Evolutionary conservation across 2,329 filamentous ascomycete genomes (phyloP), one percentile per base, ranked within the genome.

Genomic region (Fusarium sambucinum): DNA sequence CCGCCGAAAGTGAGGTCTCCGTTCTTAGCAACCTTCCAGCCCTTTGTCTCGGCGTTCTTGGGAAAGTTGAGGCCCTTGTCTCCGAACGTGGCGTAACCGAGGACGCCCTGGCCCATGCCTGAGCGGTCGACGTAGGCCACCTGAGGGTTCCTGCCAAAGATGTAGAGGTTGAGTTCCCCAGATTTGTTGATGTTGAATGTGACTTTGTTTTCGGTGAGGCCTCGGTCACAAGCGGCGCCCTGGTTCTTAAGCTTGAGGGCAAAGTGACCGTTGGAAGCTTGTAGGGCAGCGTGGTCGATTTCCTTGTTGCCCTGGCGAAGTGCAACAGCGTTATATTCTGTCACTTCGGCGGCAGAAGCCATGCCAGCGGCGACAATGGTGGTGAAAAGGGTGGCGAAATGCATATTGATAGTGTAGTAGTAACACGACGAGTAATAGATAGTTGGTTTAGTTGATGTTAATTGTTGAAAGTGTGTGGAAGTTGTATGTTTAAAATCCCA

Each of bases 61-160:
- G 81, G 79, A 1, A 77, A 54, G 9, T 21, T 29, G 23, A 37
- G 29, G 6, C 48, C 48, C 40, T 33, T 33, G 17, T 69, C 37
- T 69, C 81, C 41, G 50, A 82, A 82, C 12, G 82, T 85, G 38
- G 81, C 80, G 79, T 86, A 89, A 40, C 82, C 81, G 51, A 88
- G 73, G 30, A 80, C 77, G 52, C 87, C 87, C 68, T 86, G 83
- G 68, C 85, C 83, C 85, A 87, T 87, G 72, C 85, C 86, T 47
- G 85, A 87, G 46, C 84, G 84, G 76, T 89, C 86, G 55, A 83
- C 82, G 69, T 74, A 89, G 60, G 86, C 62, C 71, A 83, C 77
- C 80, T 89, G 59, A 33, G 76, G 21, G 70, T 12, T 79, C 40
- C 77, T 76, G 5, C 27, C 27, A 9, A 71, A 35, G 23, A 30